phyloP scores from a whole-genome alignment of 495 filamentous ascomycete species.

The Immersiella caudata region DNA sequence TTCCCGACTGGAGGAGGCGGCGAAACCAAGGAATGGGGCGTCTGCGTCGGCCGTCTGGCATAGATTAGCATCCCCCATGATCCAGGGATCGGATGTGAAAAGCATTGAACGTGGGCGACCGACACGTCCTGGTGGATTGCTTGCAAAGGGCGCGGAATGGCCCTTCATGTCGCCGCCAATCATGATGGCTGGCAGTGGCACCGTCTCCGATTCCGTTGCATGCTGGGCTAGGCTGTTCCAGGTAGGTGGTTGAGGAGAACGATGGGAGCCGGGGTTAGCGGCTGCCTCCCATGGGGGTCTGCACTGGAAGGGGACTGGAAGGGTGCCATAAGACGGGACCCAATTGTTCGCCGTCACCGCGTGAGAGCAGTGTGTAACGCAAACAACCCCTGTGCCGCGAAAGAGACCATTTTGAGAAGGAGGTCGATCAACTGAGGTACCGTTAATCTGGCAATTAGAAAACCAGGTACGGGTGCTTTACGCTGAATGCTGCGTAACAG shows the following conservation, averaged over 20 bases:
- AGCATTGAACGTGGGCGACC: slow-evolving; percentile 7
- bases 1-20: slow-evolving; percentile 9
- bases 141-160: slow-evolving; percentile 6
- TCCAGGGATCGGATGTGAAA: neutral
- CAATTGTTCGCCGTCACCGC: slow-evolving; percentile 10
- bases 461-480: slow-evolving; percentile 17
- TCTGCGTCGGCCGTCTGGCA: slow-evolving; percentile 12
- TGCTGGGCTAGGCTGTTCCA: slow-evolving; percentile 40
- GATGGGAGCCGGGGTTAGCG: neutral
- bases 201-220: slow-evolving; percentile 31
- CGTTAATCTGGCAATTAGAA: slow-evolving; percentile 18
- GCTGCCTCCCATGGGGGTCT: neutral
- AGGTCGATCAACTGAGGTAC: neutral
- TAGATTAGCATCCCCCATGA: slow-evolving; percentile 11
- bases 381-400: slow-evolving; percentile 14
- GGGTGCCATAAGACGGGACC: slow-evolving; percentile 14
- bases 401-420: slow-evolving; percentile 19
- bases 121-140: slow-evolving; percentile 3
- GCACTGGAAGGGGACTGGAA: neutral
- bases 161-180: slow-evolving; percentile 26
- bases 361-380: neutral
- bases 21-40: slow-evolving; percentile 5
- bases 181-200: slow-evolving; percentile 22
- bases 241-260: slow-evolving; percentile 41
- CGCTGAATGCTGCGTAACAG: neutral